Base-by-base conservation (phyloP, 345 rosid genomes). In the Melastoma malabathricum region DNA sequence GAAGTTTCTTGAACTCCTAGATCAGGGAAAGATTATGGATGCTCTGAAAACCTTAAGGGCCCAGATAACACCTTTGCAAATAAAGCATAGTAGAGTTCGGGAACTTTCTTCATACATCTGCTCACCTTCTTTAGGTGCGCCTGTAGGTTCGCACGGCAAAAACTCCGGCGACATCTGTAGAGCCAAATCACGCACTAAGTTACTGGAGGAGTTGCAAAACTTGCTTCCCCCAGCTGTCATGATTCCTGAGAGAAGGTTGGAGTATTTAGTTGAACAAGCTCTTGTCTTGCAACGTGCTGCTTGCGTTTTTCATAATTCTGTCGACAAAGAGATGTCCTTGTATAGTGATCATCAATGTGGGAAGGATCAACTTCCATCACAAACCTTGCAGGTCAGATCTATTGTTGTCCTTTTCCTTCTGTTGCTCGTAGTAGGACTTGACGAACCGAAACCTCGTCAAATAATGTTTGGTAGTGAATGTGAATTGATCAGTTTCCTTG, bases 271-370 rank as follows among this genome's bases (percentile, higher is more conserved):
- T 53, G 88, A 81, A 50, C 78, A 81, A 74, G 88, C 82, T 19
- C 84, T 81, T 65, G 60, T 53, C 43, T 65, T 73, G 68, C 88
- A 75, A 57, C 63, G 64, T 52, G 81, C 69, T 61, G 69, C 76
- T 51, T 81, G 88, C 60, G 10, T 69, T 47, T 75, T 73, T 68
- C 88, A 81, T 70, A 77, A 81, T 56, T 68, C 84, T 18, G 52
- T 52, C 55, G 74, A 73, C 55, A 71, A 61, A 57, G 79, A 73
- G 43, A 64, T 77, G 67, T 81, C 88, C 13, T 67, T 81, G 38
- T 81, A 73, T 63, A 59, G 73, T 25, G 88, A 81, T 72, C 88
- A 81, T 66, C 77, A 68, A 15, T 81, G 88, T 65, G 88, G 84
- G 54, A 68, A 58, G 57, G 72, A 65, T 59, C 76, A 73, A 53